These are phyloP conservation scores for Musa troglodytarum DNA, from an alignment of 176 grass and related monocot genomes.

Conservation along the genomic window DNA sequence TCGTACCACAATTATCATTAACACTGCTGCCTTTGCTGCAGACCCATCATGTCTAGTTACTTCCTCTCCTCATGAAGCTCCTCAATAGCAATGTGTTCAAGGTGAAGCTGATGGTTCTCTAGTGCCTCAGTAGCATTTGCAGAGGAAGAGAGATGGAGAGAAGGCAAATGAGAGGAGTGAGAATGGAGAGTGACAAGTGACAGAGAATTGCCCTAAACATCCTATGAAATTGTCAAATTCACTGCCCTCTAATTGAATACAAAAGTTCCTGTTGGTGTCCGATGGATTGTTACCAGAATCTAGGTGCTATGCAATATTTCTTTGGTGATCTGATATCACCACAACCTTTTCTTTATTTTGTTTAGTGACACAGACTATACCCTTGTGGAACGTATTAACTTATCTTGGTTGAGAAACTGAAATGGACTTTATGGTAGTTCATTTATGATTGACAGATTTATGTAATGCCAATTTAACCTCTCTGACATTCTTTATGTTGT, in stretches of 20 bases:
- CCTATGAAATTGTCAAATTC: not conserved
- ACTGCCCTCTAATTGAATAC: too few species aligned
- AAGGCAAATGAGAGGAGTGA: not conserved
- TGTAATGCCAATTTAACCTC: not conserved
- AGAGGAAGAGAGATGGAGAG: not conserved
- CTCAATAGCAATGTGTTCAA: not conserved
- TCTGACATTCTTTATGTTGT: not conserved
- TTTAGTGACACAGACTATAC: not conserved
- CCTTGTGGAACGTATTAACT: not conserved
- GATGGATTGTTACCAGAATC: too few species aligned
- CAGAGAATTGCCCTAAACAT: not conserved
- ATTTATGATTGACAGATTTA: not conserved
- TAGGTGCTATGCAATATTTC: not conserved
- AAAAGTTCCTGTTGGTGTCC: too few species aligned
- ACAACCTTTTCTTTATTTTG: not conserved
- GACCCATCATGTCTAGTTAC: not conserved
- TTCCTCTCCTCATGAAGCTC: not conserved
- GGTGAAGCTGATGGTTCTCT: not conserved
- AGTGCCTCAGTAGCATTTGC: not conserved
- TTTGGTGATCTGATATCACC: not conserved
- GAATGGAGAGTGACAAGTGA: not conserved
- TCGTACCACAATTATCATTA: not conserved
- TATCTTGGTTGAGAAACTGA: not conserved
- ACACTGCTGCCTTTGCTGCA: not conserved
- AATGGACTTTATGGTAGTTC: not conserved